Evolutionary conservation across 371 early-diverging fungal genomes (phyloP).

Genomic region (Mortierella sp.): DNA sequence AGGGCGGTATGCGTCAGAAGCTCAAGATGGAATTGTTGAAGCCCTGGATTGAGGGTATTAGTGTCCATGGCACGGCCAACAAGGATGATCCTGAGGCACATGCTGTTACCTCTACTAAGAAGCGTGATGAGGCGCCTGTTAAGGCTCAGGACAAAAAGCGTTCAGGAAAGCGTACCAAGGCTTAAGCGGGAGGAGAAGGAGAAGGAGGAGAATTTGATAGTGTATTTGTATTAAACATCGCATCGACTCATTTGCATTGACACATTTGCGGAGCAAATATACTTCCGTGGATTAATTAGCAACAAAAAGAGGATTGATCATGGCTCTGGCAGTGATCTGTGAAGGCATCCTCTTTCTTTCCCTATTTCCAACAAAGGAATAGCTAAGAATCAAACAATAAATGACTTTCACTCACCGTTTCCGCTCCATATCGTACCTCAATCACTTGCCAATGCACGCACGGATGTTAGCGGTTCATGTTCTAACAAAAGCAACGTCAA

Average conservation of each 20-base stretch:
- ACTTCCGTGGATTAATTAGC: no score
- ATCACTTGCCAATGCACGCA: no score
- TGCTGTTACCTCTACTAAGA: constrained; percentile 25
- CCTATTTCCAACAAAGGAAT: no score
- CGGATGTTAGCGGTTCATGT: no score
- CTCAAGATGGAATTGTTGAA: constrained; percentile 76
- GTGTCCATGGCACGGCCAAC: constrained; percentile 55
- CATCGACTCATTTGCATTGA: neutral
- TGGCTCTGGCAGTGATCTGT: no score
- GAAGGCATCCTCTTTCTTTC: no score
- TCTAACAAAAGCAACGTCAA: no score
- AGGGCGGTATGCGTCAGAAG: constrained; percentile 77
- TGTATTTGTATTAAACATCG: constrained; percentile 1
- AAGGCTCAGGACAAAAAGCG: constrained; percentile 24
- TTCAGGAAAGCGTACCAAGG: constrained; percentile 34
- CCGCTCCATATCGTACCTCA: no score
- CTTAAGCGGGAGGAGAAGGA: neutral
- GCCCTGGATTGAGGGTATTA: constrained; percentile 73
- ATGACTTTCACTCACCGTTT: no score
- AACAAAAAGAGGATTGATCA: no score
- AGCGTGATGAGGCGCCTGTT: constrained; percentile 35
- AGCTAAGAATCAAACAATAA: no score
- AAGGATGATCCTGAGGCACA: constrained; percentile 44
- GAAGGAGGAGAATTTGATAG: neutral
- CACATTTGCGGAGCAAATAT: no score